Evolutionary conservation across 2,329 filamentous ascomycete species (phyloP), one percentile per base, ranked within the genome.

Genomic region (Penicillium glabrum): DNA sequence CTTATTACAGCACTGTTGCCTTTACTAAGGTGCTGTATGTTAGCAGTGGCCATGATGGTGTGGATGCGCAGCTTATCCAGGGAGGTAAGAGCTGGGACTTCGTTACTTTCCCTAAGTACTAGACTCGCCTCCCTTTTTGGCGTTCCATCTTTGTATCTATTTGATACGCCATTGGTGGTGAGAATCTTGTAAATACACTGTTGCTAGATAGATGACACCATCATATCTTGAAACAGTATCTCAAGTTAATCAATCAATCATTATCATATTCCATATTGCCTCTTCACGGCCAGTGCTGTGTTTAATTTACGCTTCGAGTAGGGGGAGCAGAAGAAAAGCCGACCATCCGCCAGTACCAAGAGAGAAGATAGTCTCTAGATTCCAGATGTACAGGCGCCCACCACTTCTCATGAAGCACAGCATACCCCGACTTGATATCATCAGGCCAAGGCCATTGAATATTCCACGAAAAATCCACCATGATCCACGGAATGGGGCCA

Each of bases 1-100:
- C 60, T 33, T 77, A 76, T 53, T 76, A 69, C 60, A 69, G 63
- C 27, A 56, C 62, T n/a, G 64, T 64, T 10, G 60, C 60, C 1
- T 65, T 63, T 45, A 61, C 66, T 2, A 69, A 69, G 59, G 56
- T 64, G 21, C 50, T 70, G 43, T 66, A 62, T 53, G 58, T 69
- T 8, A 62, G 52, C 41, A 57, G 57, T 9, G 66, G 66, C 0
- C 41, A 31, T 24, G 57, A 64, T 21, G 65, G 67, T 14, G 51
- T 68, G 19, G 59, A 62, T 47, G 50, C 59, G 53, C 59, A 56
- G 35, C 46, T 65, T 43, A 63, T 67, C 19, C 14, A 27, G 5
- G 54, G 48, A 13, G 62, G 59, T 13, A 61, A 61, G 51, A 53
- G 27, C 7, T 67, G 62, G 64, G 53, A 57, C 3, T 67, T 51